These are phyloP conservation scores for Blastomyces percursus DNA, from an alignment of 2,329 filamentous ascomycete species.

Conservation along the genomic window DNA sequence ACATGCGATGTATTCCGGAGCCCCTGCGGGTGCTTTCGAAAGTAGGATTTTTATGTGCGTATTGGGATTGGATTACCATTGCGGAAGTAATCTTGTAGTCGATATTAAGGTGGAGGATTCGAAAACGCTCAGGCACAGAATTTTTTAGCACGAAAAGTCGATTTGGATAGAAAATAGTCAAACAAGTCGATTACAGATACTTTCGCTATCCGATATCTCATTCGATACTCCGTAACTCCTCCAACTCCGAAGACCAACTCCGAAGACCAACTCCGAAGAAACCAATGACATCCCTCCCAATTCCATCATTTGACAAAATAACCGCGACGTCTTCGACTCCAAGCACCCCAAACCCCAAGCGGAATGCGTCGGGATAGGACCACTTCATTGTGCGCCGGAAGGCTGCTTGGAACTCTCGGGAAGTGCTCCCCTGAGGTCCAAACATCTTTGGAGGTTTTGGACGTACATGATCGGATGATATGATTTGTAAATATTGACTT, in stretches of 20 bases:
- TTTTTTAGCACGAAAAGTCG: constrained; percentile 6
- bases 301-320: constrained; percentile 2
- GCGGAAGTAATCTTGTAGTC: background rate
- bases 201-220: constrained; percentile 5
- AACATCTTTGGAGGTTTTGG: background rate
- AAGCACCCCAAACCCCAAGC: background rate
- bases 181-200: constrained; percentile 5
- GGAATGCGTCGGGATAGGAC: background rate
- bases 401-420: background rate
- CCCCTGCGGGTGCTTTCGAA: background rate
- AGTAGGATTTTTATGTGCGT: background rate
- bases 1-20: background rate
- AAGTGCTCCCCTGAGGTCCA: background rate
- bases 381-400: background rate
- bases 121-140: constrained; percentile 1
- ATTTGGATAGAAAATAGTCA: constrained; percentile 6
- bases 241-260: background rate
- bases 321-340: background rate
- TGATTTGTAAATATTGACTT: constrained; percentile 1
- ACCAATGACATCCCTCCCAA: background rate
- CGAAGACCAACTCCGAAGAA: background rate
- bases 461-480: background rate
- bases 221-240: background rate
- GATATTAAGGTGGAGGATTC: constrained; percentile 1
- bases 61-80: background rate